Evolutionary conservation across 2,329 filamentous ascomycete species (phyloP), one percentile per base, ranked within the genome.

Genomic region (Mycosphaerelloides madeirae): DNA sequence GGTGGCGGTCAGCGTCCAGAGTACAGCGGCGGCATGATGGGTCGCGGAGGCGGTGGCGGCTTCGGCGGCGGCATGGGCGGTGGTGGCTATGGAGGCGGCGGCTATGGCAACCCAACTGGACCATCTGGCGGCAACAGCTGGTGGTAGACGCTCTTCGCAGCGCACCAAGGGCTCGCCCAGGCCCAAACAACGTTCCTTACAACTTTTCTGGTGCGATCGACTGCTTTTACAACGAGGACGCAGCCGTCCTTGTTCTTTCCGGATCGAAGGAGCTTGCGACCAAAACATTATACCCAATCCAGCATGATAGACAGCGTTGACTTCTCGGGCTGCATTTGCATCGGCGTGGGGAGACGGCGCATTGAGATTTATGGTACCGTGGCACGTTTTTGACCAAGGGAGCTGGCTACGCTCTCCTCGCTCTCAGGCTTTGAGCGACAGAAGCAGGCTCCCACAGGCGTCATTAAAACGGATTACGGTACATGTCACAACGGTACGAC

Each of bases 21-120:
- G 69, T 80, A 79, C 50, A 82, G 80, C 45, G 83, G 79, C 31
- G 74, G 77, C 44, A 74, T 74, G 48, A 73, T 72, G 49, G 74
- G 72, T 47, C 68, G 70, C 48, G 82, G 79, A 28, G 73, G 76
- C 42, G 74, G 73, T 43, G 72, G 71, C 45, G 73, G 72, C 47
- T 68, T 69, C 49, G 71, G 59, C 48, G 67, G 67, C 40, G 71
- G 44, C 22, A 29, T 36, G 29, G 38, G 38, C 32, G 35, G 45
- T 22, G 38, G 41, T 16, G 31, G 31, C 28, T 22, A 29, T 9
- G 41, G 42, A 13, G 43, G 49, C 28, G 43, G 43, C 25, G 37
- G 53, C 53, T 53, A 54, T 39, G 50, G 51, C 51, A 54, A 52
- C 46, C 51, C 51, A 46, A 46, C 35, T 28, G 53, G 51, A 18